Conservation (phyloP, 495 filamentous ascomycete genomes). For the Podospora sp. region DNA sequence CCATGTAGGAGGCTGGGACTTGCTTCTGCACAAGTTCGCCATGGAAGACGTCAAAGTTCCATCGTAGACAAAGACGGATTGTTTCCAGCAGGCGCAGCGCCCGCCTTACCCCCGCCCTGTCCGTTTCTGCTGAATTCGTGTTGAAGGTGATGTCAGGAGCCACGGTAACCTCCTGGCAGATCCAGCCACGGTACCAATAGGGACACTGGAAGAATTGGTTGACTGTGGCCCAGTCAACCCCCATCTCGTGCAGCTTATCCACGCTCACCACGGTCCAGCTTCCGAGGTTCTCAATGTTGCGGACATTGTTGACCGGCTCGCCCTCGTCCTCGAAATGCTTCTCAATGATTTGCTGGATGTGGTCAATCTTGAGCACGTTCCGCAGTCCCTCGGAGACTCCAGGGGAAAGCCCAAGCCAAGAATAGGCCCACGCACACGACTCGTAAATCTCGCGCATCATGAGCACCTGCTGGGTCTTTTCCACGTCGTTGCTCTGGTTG, state of each 20-base stretch:
- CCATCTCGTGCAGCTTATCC: neutral
- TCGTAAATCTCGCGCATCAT: constrained; percentile 29
- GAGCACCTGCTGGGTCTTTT: constrained; percentile 29
- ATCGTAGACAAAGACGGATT: neutral
- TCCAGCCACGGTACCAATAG: no score
- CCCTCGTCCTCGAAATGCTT: neutral
- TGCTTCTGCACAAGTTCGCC: neutral
- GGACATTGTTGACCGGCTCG: neutral
- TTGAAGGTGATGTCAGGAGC: no score
- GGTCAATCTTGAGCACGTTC: neutral
- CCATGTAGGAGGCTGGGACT: no score
- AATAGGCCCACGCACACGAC: constrained; percentile 10
- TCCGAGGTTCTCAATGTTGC: neutral
- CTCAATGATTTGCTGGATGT: neutral
- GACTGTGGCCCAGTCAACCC: neutral
- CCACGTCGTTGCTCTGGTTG: constrained; percentile 29
- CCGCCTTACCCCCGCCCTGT: neutral
- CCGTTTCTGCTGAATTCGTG: neutral
- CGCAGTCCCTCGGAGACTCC: neutral
- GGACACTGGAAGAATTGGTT: no score
- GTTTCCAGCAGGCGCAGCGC: neutral
- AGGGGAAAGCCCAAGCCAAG: constrained; percentile 25
- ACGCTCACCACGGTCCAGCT: neutral
- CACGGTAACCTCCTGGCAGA: no score
- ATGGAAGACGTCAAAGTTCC: neutral